Conservation (phyloP, 345 rosid species). For the Microcos paniculata region DNA sequence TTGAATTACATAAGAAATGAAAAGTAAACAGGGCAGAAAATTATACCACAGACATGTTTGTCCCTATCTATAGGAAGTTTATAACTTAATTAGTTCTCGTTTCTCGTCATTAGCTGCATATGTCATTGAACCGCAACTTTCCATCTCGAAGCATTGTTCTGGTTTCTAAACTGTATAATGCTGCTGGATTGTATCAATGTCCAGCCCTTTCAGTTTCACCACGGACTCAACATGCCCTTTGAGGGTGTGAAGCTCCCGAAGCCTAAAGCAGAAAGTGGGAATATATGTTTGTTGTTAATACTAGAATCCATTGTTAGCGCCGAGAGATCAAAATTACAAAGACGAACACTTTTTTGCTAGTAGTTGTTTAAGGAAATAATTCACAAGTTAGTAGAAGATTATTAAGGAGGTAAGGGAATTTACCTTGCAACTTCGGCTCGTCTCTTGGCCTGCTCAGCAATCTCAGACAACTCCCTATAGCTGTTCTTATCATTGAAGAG, state of each 20-base stretch:
- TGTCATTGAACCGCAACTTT: constrained; percentile 14
- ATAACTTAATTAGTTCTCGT: constrained; percentile 11
- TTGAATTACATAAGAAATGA: constrained; percentile 4
- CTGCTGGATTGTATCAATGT: constrained; percentile 75
- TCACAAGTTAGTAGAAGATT: background rate
- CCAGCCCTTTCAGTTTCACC: constrained; percentile 82
- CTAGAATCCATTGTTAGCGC: background rate
- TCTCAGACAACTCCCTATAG: constrained; percentile 71
- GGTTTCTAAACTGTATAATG: constrained; percentile 64
- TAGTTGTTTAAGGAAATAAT: background rate
- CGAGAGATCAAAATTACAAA: too few species aligned
- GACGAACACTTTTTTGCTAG: background rate
- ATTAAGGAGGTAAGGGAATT: background rate
- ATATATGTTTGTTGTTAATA: background rate
- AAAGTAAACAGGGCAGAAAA: constrained; percentile 15
- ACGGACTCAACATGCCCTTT: constrained; percentile 92
- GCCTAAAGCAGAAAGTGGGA: constrained; percentile 35
- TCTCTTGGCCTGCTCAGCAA: constrained; percentile 89
- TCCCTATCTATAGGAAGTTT: constrained; percentile 13
- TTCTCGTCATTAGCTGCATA: background rate
- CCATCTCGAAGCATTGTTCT: background rate
- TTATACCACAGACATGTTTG: constrained; percentile 19
- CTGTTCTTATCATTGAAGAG: constrained; percentile 57
- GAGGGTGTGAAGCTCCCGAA: constrained; percentile 77
- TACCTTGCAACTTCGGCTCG: constrained; percentile 91